phyloP scores from a whole-genome alignment of 2,329 filamentous ascomycete species.

The Tolypocladium ophioglossoides region DNA sequence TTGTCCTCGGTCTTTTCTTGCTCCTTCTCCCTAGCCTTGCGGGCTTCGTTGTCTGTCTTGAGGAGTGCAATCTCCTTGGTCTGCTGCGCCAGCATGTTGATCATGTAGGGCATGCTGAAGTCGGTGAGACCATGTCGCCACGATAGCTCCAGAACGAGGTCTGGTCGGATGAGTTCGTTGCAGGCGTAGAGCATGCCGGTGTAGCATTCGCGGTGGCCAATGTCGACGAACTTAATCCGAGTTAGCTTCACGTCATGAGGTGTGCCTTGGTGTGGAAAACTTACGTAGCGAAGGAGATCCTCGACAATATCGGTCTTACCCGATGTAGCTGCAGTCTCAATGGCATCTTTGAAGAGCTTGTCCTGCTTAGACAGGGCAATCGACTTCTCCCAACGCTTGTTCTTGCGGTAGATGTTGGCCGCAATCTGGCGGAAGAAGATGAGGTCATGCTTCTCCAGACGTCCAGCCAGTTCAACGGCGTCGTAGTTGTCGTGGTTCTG shows the following conservation, averaged over 20 bases:
- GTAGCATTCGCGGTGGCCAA: conserved; percentile 97
- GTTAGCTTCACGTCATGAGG: not conserved
- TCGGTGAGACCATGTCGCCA: conserved; percentile 92
- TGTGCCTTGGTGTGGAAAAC: conserved; percentile 28
- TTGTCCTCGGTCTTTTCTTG: conserved; percentile 83
- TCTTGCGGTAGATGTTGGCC: conserved; percentile 97
- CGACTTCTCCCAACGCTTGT: conserved; percentile 99
- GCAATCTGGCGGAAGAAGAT: conserved; percentile 99
- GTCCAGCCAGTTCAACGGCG: conserved; percentile 79
- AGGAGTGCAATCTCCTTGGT: conserved; percentile 73
- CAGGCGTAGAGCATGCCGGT: conserved; percentile 99
- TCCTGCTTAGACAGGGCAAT: conserved; percentile 97
- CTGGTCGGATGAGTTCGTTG: conserved; percentile 91
- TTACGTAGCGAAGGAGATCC: conserved; percentile 91
- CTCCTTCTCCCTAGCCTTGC: conserved; percentile 64
- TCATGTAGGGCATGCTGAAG: conserved; percentile 99
- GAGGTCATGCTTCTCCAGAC: conserved; percentile 92
- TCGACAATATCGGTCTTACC: conserved; percentile 87
- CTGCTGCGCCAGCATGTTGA: conserved; percentile 92
- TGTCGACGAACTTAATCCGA: conserved; percentile 76
- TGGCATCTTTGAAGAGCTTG: conserved; percentile 98
- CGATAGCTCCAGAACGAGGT: conserved; percentile 88
- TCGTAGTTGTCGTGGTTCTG: conserved; percentile 99
- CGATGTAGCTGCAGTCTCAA: conserved; percentile 92
- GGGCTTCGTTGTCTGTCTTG: conserved; percentile 93